phyloP scores from a whole-genome alignment of 2,329 filamentous ascomycete species.

The Orbilia blumenaviensis region DNA sequence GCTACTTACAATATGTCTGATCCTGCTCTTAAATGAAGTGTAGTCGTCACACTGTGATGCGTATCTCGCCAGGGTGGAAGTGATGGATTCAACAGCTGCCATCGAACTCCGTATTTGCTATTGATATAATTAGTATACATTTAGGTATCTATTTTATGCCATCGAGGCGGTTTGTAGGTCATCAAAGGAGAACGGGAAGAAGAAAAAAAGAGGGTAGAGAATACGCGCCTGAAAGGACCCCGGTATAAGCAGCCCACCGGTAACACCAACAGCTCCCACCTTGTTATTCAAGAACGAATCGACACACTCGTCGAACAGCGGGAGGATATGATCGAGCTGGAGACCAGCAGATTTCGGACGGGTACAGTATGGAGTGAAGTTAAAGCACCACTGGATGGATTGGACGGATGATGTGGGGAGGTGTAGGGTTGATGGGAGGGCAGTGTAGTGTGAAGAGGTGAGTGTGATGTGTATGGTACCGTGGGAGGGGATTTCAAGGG shows the following conservation, averaged over 20 bases:
- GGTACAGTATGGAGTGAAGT: conserved; percentile 17
- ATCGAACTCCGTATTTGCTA: conserved; percentile 43
- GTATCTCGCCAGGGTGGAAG: conserved; percentile 36
- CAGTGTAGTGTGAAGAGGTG: conserved; percentile 15
- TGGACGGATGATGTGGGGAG: conserved; percentile 24
- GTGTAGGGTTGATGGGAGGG: conserved; percentile 23
- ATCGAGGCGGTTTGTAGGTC: too few relatives aligned
- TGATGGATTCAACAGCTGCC: conserved; percentile 37
- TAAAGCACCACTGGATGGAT: conserved; percentile 20
- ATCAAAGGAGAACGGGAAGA: too few relatives aligned
- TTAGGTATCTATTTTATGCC: too few relatives aligned
- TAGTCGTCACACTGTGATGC: conserved; percentile 38
- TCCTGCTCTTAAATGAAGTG: conserved; percentile 26
- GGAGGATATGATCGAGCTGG: conserved; percentile 11
- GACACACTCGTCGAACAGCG: conserved; percentile 31
- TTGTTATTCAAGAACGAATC: conserved; percentile 39
- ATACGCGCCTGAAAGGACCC: conserved; percentile 20
- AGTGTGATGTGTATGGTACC: conserved; percentile 27
- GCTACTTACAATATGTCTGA: conserved; percentile 29
- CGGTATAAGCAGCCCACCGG: conserved; percentile 32
- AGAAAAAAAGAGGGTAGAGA: neutral
- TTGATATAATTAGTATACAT: neutral
- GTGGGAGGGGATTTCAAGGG: conserved; percentile 45
- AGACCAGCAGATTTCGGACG: conserved; percentile 9
- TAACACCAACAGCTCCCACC: conserved; percentile 21